Percentiles rank a stretch among this genome's conserved stretches.
Conservation (phyloP, 108 stramenopile species). For the Cylindrotheca fusiformis region DNA sequence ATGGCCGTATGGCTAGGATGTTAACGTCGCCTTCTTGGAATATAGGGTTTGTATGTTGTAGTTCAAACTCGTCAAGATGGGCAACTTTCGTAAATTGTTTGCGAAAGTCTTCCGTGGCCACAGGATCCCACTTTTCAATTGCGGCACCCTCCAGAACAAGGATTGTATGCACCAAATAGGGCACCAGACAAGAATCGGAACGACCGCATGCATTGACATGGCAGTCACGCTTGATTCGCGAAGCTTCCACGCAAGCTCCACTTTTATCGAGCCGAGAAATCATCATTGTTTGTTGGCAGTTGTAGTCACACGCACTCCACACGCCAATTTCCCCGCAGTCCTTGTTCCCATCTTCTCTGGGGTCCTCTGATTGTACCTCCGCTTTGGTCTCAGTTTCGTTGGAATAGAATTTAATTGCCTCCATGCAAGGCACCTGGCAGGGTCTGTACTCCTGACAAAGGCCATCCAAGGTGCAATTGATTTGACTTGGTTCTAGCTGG, state of each 20-base stretch:
- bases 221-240: conserved; percentile 52
- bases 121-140: conserved; percentile 26
- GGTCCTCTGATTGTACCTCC: no score
- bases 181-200: conserved; percentile 67
- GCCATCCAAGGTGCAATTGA: conserved; percentile 53
- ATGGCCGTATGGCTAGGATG: conserved; percentile 35
- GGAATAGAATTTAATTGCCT: conserved; percentile 14
- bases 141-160: conserved; percentile 38
- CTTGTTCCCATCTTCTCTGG: conserved; percentile 1
- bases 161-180: conserved; percentile 71
- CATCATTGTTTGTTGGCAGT: conserved; percentile 61
- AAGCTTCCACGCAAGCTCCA: conserved; percentile 61
- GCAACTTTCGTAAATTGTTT: conserved; percentile 12
- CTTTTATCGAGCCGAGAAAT: conserved; percentile 13
- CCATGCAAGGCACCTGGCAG: conserved; percentile 58
- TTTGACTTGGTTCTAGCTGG: conserved; percentile 21
- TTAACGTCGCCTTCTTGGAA: conserved; percentile 46
- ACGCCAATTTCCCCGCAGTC: conserved; percentile 17
- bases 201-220: conserved; percentile 71
- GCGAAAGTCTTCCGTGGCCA: conserved; percentile 18
- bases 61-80: conserved; percentile 9
- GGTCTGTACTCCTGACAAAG: conserved; percentile 62
- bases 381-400: conserved; percentile 8
- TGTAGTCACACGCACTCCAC: conserved; percentile 75
- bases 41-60: not conserved